phyloP scores from a whole-genome alignment of 352 stramenopile species.

The Pythium monospermum region DNA sequence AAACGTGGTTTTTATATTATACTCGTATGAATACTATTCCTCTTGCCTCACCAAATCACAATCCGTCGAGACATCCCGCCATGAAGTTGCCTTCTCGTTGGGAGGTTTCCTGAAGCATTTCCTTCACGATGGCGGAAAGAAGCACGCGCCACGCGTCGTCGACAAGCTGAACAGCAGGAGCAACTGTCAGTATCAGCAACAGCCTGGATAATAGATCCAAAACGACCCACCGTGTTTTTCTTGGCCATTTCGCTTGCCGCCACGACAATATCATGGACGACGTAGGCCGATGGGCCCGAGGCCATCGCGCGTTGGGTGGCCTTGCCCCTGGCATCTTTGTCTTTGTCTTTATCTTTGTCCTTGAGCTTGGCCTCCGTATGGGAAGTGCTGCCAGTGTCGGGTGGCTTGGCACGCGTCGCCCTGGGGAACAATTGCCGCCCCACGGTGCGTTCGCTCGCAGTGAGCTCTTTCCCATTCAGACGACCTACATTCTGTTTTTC shows the following conservation, averaged over 20 bases:
- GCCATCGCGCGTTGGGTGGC: background rate
- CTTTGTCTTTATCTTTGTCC: background rate
- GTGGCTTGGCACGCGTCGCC: background rate
- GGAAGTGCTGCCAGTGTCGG: background rate
- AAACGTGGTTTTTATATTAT: too few species aligned
- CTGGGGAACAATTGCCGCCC: slow-evolving; percentile 61
- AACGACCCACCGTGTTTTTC: slow-evolving; percentile 33
- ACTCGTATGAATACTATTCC: too few species aligned
- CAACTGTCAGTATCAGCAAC: background rate
- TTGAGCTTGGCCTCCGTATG: background rate
- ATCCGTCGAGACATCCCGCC: slow-evolving; percentile 57
- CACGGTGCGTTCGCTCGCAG: slow-evolving; percentile 31
- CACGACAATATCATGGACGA: slow-evolving; percentile 40
- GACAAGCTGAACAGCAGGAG: slow-evolving; percentile 28
- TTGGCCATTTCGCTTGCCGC: slow-evolving; percentile 44
- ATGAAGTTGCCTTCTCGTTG: slow-evolving; percentile 53
- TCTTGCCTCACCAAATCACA: slow-evolving; percentile 4
- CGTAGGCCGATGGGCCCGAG: slow-evolving; percentile 13
- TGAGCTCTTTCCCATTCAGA: slow-evolving; percentile 64
- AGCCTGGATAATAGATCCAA: background rate
- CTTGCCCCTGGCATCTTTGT: background rate
- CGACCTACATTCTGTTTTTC: slow-evolving; percentile 42
- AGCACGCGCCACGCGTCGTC: slow-evolving; percentile 50
- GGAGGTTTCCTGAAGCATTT: slow-evolving; percentile 68
- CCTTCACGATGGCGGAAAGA: slow-evolving; percentile 53